A percentile compares a stretch with the other conserved stretches of the same genome.
Conservation (phyloP, 257 asterid species). For the Anisodus tanguticus region DNA sequence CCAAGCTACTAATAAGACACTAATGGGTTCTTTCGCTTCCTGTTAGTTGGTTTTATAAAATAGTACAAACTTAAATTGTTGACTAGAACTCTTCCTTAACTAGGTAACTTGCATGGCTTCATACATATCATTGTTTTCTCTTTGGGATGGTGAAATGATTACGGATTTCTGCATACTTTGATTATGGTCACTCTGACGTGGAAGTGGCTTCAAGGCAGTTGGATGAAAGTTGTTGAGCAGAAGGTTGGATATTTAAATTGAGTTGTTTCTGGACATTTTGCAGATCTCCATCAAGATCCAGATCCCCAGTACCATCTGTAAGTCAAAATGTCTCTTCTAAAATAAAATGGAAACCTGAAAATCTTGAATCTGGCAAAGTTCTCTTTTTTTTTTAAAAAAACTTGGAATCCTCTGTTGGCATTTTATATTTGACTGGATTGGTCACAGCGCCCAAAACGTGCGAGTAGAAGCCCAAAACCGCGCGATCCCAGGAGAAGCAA, state of each 20-base stretch:
- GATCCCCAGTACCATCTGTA: conserved; percentile 90
- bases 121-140: conserved; percentile 30
- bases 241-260: conserved; percentile 80
- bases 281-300: conserved; percentile 99
- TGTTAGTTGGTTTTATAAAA: conserved; percentile 41
- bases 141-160: conserved; percentile 44
- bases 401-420: conserved; percentile 27
- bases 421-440: conserved; percentile 24
- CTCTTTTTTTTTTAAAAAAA: too few relatives aligned
- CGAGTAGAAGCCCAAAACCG: conserved; percentile 31
- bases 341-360: conserved; percentile 7
- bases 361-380: neutral
- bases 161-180: conserved; percentile 40
- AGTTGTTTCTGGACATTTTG: conserved; percentile 97
- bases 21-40: conserved; percentile 47
- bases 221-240: conserved; percentile 86
- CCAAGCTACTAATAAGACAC: conserved; percentile 35
- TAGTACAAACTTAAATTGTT: conserved; percentile 34
- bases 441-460: conserved; percentile 1
- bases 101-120: conserved; percentile 52
- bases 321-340: conserved; percentile 44
- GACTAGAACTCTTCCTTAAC: conserved; percentile 41
- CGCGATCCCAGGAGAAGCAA: conserved; percentile 39
- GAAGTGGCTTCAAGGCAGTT: conserved; percentile 84
- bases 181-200: conserved; percentile 62